These are phyloP conservation scores for Cryptosporidium baileyi DNA, from an alignment of 169 alveolate species.

Conservation along the genomic window DNA sequence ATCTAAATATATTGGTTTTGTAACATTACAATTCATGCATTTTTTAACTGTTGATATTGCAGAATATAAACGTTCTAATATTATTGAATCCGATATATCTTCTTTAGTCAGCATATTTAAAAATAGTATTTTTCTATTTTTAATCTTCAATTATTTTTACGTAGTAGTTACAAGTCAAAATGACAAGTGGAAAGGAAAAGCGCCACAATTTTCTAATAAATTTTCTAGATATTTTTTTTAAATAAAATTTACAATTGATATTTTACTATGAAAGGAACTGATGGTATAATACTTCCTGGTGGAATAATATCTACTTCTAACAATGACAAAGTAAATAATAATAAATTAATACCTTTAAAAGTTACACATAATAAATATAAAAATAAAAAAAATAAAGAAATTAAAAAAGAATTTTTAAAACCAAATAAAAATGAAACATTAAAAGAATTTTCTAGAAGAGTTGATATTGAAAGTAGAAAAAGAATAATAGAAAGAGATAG, in stretches of 20 bases:
- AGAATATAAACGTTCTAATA: neutral
- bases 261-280: constrained; percentile 7
- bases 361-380: constrained; percentile 1
- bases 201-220: neutral
- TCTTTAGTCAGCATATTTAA: neutral
- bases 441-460: constrained; percentile 41
- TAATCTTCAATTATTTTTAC: neutral
- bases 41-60: neutral
- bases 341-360: constrained; percentile 24
- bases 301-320: neutral
- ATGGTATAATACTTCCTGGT: constrained; percentile 36
- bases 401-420: neutral
- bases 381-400: neutral
- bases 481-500: constrained; percentile 32
- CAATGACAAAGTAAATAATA: neutral
- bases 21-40: neutral
- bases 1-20: neutral
- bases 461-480: constrained; percentile 5
- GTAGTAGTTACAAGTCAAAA: neutral
- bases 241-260: too few species aligned
- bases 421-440: constrained; percentile 33
- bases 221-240: neutral
- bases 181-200: neutral
- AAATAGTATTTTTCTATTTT: neutral
- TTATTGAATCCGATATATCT: neutral